Conservation (phyloP, 2,329 filamentous ascomycete species). For the Pestalotiopsis sp. region DNA sequence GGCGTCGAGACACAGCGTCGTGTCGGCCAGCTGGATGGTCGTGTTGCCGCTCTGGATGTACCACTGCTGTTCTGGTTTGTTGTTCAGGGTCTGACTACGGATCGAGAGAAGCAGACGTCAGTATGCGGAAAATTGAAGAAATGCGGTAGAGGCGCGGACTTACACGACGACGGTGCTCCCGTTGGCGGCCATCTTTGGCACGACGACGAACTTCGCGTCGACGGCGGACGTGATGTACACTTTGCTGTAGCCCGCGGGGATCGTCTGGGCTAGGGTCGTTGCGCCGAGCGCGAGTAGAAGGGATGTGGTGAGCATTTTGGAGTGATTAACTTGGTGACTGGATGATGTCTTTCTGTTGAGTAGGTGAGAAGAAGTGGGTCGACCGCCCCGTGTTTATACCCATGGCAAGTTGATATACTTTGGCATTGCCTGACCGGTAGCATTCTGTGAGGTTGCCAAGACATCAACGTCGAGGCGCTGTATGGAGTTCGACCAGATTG, state of each 20-base stretch:
- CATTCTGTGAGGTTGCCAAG: background rate
- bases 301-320: background rate
- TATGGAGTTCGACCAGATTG: background rate
- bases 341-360: background rate
- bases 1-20: slow-evolving; percentile 43
- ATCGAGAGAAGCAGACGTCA: too few species aligned
- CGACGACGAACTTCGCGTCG: slow-evolving; percentile 43
- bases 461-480: background rate
- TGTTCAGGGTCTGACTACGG: slow-evolving; percentile 32
- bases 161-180: slow-evolving; percentile 40
- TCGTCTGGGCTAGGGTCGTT: slow-evolving; percentile 34
- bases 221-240: slow-evolving; percentile 43
- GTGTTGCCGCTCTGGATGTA: slow-evolving; percentile 37
- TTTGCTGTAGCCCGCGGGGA: slow-evolving; percentile 38
- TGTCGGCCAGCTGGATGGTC: slow-evolving; percentile 40
- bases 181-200: slow-evolving; percentile 30
- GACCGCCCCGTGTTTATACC: background rate
- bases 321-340: background rate
- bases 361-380: background rate
- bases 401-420: background rate
- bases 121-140: too few species aligned
- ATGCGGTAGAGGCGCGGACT: too few species aligned
- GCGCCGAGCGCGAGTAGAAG: slow-evolving; percentile 31
- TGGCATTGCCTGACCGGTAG: background rate
- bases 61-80: slow-evolving; percentile 43